phyloP scores from a whole-genome alignment of 2,329 filamentous ascomycete genomes.

The Zarea fungicola region DNA sequence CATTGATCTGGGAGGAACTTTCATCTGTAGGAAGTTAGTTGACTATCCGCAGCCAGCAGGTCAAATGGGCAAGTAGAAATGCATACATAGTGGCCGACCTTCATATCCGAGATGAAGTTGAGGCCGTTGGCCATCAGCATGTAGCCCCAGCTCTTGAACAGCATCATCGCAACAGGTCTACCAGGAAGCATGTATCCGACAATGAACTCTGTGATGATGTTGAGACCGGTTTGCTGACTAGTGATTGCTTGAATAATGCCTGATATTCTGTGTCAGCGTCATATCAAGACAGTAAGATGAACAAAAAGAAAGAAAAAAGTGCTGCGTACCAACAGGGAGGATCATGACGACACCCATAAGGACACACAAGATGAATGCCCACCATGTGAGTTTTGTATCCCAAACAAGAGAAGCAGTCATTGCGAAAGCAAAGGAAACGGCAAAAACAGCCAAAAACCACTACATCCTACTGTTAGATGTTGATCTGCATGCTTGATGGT shows the following conservation, averaged over 20 bases:
- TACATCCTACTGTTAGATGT: not conserved
- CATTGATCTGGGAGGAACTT: constrained; percentile 40
- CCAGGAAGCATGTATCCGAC: constrained; percentile 35
- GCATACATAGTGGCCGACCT: constrained; percentile 33
- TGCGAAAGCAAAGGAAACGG: constrained; percentile 43
- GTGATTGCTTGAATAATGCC: constrained; percentile 31
- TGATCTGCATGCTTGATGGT: not conserved
- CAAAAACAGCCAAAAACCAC: constrained; percentile 47
- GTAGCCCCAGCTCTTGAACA: constrained; percentile 33
- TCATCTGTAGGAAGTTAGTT: constrained; percentile 27
- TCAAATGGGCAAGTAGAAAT: constrained; percentile 11
- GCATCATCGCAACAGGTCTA: constrained; percentile 33
- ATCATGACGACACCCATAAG: constrained; percentile 36
- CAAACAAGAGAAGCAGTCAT: constrained; percentile 31
- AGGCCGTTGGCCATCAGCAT: constrained; percentile 33
- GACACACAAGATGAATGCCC: constrained; percentile 36
- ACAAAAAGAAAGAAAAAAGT: constrained; percentile 30
- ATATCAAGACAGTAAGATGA: constrained; percentile 34
- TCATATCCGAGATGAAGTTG: constrained; percentile 36
- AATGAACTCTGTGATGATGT: constrained; percentile 35
- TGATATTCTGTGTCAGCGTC: not conserved
- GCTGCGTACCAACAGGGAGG: constrained; percentile 33
- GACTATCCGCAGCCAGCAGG: not conserved
- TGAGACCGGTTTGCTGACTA: constrained; percentile 33
- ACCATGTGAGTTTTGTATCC: constrained; percentile 39